These are phyloP conservation scores for Skeletonema grethae DNA, from an alignment of 108 stramenopile genomes.

Conservation along the genomic window DNA sequence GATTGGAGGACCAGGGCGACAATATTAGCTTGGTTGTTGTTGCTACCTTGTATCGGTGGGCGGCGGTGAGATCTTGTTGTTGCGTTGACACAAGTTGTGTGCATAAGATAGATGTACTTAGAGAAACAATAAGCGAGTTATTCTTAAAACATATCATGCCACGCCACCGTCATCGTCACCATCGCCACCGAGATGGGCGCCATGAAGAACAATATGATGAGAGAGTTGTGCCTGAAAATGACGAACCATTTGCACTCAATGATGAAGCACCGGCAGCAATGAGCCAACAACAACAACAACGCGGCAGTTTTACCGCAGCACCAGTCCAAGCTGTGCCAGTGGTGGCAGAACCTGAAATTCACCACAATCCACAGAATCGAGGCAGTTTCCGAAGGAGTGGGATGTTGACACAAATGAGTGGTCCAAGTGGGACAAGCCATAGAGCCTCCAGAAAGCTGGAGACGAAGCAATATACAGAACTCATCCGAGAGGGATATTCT, in stretches of 20 bases:
- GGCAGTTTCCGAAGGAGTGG: background rate
- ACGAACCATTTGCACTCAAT: background rate
- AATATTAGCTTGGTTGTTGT: background rate
- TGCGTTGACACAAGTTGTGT: no score
- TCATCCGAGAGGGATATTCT: conserved; percentile 35
- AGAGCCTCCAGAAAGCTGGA: conserved; percentile 12
- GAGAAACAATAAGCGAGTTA: no score
- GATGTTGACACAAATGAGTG: conserved; percentile 10
- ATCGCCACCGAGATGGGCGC: background rate
- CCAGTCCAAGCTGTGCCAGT: background rate
- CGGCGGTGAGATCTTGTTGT: no score
- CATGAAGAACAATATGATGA: background rate
- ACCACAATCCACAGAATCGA: background rate
- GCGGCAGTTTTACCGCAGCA: background rate
- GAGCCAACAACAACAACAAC: background rate
- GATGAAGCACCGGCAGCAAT: background rate
- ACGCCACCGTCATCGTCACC: background rate
- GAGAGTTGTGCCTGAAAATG: background rate
- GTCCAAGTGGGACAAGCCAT: conserved; percentile 10
- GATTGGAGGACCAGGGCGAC: background rate
- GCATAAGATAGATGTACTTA: background rate
- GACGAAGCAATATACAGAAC: conserved; percentile 11
- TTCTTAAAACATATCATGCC: background rate
- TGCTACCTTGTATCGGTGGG: background rate
- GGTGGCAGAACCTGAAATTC: background rate